Conservation (phyloP, 495 filamentous ascomycete genomes). For the Neurospora sp. region DNA sequence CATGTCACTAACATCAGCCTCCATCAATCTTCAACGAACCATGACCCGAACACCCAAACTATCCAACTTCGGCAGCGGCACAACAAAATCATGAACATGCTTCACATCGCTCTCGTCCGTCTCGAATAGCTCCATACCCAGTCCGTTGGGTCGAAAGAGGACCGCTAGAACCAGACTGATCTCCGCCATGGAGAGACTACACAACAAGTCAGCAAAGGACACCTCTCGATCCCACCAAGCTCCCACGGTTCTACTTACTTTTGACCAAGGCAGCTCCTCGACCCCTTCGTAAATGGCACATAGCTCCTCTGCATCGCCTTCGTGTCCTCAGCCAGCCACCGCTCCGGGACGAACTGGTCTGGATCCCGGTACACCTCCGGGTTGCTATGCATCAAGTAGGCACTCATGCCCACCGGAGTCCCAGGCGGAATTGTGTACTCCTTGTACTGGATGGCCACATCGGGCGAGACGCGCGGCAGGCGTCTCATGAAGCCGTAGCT, state of each 20-base stretch:
- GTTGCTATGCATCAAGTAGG: constrained; percentile 24
- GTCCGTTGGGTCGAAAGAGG: constrained; percentile 17
- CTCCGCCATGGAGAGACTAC: constrained; percentile 26
- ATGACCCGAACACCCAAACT: constrained; percentile 24
- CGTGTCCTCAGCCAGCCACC: constrained; percentile 25
- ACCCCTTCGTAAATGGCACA: constrained; percentile 12
- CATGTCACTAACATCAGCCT: neutral
- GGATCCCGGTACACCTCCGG: constrained; percentile 26
- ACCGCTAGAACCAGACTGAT: constrained; percentile 24
- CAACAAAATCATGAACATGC: constrained; percentile 16
- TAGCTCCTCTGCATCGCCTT: constrained; percentile 12
- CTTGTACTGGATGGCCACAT: constrained; percentile 12
- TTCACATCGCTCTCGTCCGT: constrained; percentile 24
- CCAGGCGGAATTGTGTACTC: constrained; percentile 12
- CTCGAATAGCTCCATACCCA: constrained; percentile 21
- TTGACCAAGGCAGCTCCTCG: constrained; percentile 10
- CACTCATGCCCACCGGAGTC: constrained; percentile 13
- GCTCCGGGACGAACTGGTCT: constrained; percentile 25
- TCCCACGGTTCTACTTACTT: constrained; percentile 3
- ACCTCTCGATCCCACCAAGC: neutral
- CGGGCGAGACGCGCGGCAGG: constrained; percentile 15
- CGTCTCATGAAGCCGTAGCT: constrained; percentile 14
- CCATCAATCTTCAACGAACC: constrained; percentile 5
- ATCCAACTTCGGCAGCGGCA: constrained; percentile 20
- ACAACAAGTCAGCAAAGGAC: neutral